Evolutionary conservation across 2,329 filamentous ascomycete genomes (phyloP).

Genomic region (Cucurbitaria berberidis): DNA sequence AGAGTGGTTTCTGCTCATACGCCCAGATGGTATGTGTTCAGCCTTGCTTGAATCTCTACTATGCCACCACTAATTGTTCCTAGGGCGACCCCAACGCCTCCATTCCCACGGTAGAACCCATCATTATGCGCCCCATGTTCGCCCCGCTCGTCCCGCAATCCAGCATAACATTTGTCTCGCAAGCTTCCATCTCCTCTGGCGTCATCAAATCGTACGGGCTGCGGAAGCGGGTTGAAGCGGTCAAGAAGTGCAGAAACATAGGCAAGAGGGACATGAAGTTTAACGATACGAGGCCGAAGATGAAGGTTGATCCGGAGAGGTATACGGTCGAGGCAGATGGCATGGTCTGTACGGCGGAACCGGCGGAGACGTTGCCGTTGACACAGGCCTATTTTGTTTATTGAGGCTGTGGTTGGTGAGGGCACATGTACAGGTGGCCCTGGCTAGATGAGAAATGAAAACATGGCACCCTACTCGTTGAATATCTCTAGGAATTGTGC

Average conservation of each 20-base stretch:
- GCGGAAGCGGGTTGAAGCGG: constrained; percentile 78
- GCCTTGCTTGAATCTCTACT: background rate
- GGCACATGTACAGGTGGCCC: background rate
- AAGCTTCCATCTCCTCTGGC: constrained; percentile 71
- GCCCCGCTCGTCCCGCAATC: constrained; percentile 73
- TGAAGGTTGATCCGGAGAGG: constrained; percentile 90
- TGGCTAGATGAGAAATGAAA: background rate
- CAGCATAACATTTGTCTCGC: constrained; percentile 83
- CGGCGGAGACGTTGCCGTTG: constrained; percentile 73
- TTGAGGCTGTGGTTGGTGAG: constrained; percentile 46
- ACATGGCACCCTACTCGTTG: background rate
- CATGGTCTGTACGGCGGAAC: constrained; percentile 72
- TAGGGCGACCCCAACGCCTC: constrained; percentile 58
- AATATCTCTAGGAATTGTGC: background rate
- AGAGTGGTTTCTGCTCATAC: constrained; percentile 84
- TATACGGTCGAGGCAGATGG: constrained; percentile 90
- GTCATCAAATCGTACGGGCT: constrained; percentile 74
- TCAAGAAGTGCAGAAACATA: constrained; percentile 75
- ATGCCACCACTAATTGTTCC: constrained; percentile 4
- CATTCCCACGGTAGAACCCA: constrained; percentile 86
- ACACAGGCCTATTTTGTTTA: constrained; percentile 81
- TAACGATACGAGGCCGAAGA: constrained; percentile 81
- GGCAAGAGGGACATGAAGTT: constrained; percentile 89
- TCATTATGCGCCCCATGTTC: constrained; percentile 87
- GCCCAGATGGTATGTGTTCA: constrained; percentile 74